Base-by-base conservation (phyloP, 2,329 filamentous ascomycete species). In the Alternaria incomplexa region DNA sequence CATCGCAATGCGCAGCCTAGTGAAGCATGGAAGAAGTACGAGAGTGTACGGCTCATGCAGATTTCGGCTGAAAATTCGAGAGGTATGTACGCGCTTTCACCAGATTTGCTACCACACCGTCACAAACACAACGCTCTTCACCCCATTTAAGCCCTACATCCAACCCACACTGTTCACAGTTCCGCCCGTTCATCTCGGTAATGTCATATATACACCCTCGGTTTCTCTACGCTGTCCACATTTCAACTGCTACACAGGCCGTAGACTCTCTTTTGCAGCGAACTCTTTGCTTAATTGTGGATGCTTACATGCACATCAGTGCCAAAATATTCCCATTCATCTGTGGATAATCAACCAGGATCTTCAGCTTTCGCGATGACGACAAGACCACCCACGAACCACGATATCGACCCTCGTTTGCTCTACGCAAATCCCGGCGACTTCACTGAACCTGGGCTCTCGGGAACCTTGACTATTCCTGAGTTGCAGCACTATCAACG, bases 331-430 rank as follows among this genome's bases (percentile, higher is more conserved):
- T 20, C n/a, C 26, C 8, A 23, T 15, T 22, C 20, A 52, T 20
- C 48, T 22, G 48, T 15, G 22, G 20, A 22, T 17, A 8, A 23
- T 25, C 20, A 10, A 20, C 43, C 12, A 46, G 15, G 26, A 46
- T 6, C 23, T 32, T 20, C 9, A 32, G 20, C 26, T 15, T 28
- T 22, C 20, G n/a, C 6, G 13, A 28, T 28, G 30, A n/a, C 28
- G 22, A 28, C n/a, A 26, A 23, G 10, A 30, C 12, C 22, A 5
- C 6, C 22, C 12, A 9, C 20, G 10, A 61, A 64, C 11, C 20
- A 48, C 11, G 15, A 47, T 2, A 54, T 68, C 10, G 68, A 70
- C 46, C 64, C 66, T 5, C 63, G 64, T 23, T 63, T 68, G 4
- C 10, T 65, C 6, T 25, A 62, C 30, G 68, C 68, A 13, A 59